Conservation (phyloP, 345 rosid genomes). For the Populus euphratica region DNA sequence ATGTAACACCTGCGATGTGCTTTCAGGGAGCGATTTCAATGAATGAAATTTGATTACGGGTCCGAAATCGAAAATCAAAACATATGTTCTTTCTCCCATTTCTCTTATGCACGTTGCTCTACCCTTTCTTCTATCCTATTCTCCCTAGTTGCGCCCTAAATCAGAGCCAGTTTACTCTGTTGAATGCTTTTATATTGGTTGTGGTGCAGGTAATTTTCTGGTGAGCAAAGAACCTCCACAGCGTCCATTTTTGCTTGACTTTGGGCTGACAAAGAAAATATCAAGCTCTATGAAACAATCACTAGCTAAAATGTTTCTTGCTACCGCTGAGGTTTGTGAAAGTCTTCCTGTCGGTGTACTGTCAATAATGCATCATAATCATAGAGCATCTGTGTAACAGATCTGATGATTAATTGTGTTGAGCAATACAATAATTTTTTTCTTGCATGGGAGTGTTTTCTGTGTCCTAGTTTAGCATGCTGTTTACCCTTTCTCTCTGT, state of each 20-base stretch:
- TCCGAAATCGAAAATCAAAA: neutral
- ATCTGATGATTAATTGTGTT: neutral
- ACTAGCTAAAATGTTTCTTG: slow-evolving; percentile 94
- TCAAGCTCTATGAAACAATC: slow-evolving; percentile 82
- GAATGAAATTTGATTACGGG: neutral
- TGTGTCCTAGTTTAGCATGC: no score
- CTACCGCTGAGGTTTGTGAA: slow-evolving; percentile 81
- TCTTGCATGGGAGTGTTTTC: no score
- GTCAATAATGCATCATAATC: neutral
- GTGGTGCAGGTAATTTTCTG: slow-evolving; percentile 78
- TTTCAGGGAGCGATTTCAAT: neutral
- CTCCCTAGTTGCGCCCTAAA: neutral
- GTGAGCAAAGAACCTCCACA: slow-evolving; percentile 86
- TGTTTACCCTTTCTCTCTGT: no score
- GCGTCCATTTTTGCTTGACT: slow-evolving; percentile 86
- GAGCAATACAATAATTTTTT: no score
- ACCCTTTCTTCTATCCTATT: neutral
- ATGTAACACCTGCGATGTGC: neutral
- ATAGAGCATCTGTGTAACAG: slow-evolving; percentile 1
- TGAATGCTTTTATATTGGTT: slow-evolving; percentile 12
- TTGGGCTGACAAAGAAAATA: slow-evolving; percentile 85
- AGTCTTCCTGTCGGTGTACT: neutral
- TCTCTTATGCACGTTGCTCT: neutral
- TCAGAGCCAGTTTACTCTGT: neutral
- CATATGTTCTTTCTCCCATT: neutral